Base-by-base conservation (phyloP, 495 filamentous ascomycete genomes). In the Hypoxylon subgilvum region DNA sequence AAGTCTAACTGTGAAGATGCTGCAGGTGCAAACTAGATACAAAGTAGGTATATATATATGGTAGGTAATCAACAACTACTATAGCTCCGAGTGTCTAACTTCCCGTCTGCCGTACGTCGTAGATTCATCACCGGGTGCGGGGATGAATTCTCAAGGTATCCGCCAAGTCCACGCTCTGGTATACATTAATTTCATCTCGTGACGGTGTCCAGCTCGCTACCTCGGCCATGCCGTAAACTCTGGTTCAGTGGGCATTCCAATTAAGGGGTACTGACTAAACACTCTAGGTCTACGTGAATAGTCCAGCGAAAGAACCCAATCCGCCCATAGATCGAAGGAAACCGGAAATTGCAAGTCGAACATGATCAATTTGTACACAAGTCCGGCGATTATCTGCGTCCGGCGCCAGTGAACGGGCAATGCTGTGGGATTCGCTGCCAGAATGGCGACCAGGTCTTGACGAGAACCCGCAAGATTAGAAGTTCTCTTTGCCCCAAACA, bases 401-500 rank as follows among this genome's bases (percentile, higher is more conserved):
- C 61, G 39, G 61, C 61, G 61, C 61, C 50, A 57, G 61, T 59
- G 39, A 59, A 45, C 27, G 50, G 41, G 50, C 27, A 50, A 64
- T 55, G 54, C 44, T 64, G 49, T 40, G 0, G 28, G 13, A 23
- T 59, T 40, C 44, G 22, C 51, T 58, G 50, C 30, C 27, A 38
- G 18, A 32, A 53, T 51, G 17, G 51, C 19, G 54, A 57, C 54
- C 45, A 59, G 28, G 25, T 42, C 34, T 59, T 59, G 52, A 48
- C 39, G 28, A 42, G n/a, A 18, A 40, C 14, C 9, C 36, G 36
- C 30, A 57, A 14, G 45, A 47, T 66, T 82, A 90, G 69, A 90
- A 90, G 70, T 90, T 90, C 77, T 90, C 87, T 76, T 90, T 89
- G 59, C 87, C 87, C 86, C 85, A 88, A 32, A 85, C 81, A 68